Evolutionary conservation across 768 basidiomycete species (phyloP).

Genomic region (Termitomyces eurrhizus): DNA sequence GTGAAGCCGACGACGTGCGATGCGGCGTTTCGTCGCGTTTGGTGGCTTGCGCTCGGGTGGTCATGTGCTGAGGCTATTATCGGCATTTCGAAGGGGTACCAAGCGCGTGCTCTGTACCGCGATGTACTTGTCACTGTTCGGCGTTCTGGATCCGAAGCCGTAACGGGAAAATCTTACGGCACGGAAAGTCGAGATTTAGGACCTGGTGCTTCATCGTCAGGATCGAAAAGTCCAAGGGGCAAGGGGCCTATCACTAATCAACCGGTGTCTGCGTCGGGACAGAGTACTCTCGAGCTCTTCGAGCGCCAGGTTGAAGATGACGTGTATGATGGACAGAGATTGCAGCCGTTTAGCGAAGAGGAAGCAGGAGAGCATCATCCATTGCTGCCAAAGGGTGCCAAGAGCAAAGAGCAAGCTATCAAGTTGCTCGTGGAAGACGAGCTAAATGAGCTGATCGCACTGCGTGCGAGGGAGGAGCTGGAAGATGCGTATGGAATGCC

Average conservation of each 20-base stretch:
- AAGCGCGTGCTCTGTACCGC: conserved; percentile 60
- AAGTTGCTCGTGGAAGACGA: conserved; percentile 55
- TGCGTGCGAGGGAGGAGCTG: conserved; percentile 70
- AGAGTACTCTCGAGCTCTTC: conserved; percentile 14
- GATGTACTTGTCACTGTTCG: conserved; percentile 55
- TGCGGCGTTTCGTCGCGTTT: conserved; percentile 58
- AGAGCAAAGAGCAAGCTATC: conserved; percentile 14
- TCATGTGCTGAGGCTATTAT: conserved; percentile 64
- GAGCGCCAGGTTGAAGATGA: conserved; percentile 16
- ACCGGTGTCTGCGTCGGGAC: background rate
- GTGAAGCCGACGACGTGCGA: conserved; percentile 50
- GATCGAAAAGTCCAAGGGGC: background rate
- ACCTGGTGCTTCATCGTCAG: background rate
- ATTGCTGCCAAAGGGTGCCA: conserved; percentile 23
- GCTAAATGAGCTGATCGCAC: conserved; percentile 56
- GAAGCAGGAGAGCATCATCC: conserved; percentile 31
- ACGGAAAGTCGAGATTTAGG: background rate
- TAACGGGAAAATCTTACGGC: background rate
- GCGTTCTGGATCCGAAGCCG: background rate
- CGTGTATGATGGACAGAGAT: conserved; percentile 6
- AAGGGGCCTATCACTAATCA: background rate
- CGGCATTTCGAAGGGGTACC: conserved; percentile 68
- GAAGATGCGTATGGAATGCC: conserved; percentile 81
- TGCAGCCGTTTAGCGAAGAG: conserved; percentile 4
- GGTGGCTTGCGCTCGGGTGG: conserved; percentile 80